phyloP scores from a whole-genome alignment of 148 eudicot genomes.

The Cornus kousa region DNA sequence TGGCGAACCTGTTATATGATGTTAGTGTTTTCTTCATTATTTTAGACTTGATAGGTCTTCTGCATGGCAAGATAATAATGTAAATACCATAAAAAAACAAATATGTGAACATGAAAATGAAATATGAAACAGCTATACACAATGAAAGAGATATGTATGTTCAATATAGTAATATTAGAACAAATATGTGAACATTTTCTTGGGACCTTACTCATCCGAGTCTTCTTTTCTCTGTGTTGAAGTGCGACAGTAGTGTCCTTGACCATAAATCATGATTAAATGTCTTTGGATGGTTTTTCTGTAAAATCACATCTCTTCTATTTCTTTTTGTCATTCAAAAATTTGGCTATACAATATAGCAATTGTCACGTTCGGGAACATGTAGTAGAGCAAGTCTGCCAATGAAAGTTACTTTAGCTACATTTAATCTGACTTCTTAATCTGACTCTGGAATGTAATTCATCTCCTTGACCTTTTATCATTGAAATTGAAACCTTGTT shows the following conservation, averaged over 20 bases:
- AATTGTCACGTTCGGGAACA: neutral
- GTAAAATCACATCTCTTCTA: neutral
- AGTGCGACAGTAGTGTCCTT: neutral
- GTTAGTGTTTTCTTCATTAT: neutral
- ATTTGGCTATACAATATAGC: neutral
- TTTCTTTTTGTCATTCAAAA: too few relatives aligned
- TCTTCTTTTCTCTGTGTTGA: neutral
- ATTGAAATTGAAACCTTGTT: too few relatives aligned
- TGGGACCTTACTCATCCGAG: neutral
- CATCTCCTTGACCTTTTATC: neutral
- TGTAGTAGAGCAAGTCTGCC: neutral
- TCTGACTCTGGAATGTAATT: neutral
- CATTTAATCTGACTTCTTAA: neutral
- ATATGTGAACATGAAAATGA: too few relatives aligned
- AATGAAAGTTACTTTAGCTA: neutral
- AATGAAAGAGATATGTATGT: neutral
- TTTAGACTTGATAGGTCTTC: neutral
- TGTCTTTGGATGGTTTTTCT: neutral
- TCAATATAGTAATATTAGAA: neutral
- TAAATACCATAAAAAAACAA: too few relatives aligned
- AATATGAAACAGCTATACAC: too few relatives aligned
- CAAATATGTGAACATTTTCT: too few relatives aligned
- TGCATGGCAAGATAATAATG: neutral
- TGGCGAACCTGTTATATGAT: neutral
- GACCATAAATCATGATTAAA: neutral